These are phyloP conservation scores for Rubia yunnanensis DNA, from an alignment of 257 asterid genomes.

Conservation along the genomic window DNA sequence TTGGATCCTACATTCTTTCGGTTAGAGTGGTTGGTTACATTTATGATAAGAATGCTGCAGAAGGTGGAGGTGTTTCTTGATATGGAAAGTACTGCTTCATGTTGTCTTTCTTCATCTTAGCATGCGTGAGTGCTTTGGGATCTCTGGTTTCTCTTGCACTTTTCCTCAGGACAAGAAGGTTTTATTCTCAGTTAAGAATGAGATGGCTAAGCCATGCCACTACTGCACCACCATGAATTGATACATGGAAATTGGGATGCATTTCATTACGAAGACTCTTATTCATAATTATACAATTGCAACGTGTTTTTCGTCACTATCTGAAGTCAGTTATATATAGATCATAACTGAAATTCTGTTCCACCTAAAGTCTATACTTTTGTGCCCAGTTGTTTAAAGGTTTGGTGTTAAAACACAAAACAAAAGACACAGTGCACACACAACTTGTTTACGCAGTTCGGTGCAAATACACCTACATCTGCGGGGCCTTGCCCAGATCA, in stretches of 20 bases:
- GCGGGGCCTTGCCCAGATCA: too few species aligned
- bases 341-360: too few species aligned
- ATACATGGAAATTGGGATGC: too few species aligned
- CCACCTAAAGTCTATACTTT: too few species aligned
- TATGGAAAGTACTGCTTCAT: slow-evolving; percentile 70
- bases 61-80: slow-evolving; percentile 41
- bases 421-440: too few species aligned
- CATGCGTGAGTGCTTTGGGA: slow-evolving; percentile 53
- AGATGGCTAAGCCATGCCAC: slow-evolving; percentile 17
- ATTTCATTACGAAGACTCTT: background rate
- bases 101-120: slow-evolving; percentile 70
- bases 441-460: too few species aligned
- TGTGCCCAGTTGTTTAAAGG: too few species aligned
- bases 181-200: slow-evolving; percentile 31
- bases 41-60: slow-evolving; percentile 40
- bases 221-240: background rate
- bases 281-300: too few species aligned
- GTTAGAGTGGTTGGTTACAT: slow-evolving; percentile 74
- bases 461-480: too few species aligned
- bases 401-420: too few species aligned
- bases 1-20: slow-evolving; percentile 82
- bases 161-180: slow-evolving; percentile 41
- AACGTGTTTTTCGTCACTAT: background rate
- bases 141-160: slow-evolving; percentile 50
- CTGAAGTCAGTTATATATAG: too few species aligned